Conservation (phyloP, 176 grass and related monocot species). For the Tuctoria greenei region DNA sequence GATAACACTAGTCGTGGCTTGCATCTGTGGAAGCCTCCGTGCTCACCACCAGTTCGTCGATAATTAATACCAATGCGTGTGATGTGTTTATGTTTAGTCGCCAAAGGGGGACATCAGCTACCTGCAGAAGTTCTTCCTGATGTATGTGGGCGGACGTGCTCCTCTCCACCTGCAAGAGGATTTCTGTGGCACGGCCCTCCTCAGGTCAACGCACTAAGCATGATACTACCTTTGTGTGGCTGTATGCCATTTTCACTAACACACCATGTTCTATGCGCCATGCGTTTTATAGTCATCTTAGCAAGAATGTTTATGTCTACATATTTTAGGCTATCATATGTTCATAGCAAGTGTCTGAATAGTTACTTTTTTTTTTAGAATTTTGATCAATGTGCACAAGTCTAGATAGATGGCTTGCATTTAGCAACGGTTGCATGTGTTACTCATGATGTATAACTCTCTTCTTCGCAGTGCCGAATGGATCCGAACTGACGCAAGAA, state of each 20-base stretch:
- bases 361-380: not conserved
- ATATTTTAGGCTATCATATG: not conserved
- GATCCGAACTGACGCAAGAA: constrained; percentile 68
- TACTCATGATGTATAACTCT: constrained; percentile 20
- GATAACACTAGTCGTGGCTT: not conserved
- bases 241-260: not conserved
- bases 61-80: constrained; percentile 31
- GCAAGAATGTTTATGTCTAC: not conserved
- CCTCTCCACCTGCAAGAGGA: constrained; percentile 88
- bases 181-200: constrained; percentile 90
- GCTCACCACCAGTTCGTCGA: constrained; percentile 22
- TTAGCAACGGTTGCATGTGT: not conserved
- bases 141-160: constrained; percentile 71
- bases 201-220: constrained; percentile 56
- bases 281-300: not conserved
- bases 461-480: constrained; percentile 57
- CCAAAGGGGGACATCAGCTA: constrained; percentile 93
- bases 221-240: not conserved
- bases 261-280: not conserved
- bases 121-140: constrained; percentile 85
- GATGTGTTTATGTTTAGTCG: constrained; percentile 41
- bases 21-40: not conserved
- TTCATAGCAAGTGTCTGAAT: not conserved
- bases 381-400: not conserved
- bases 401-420: constrained; percentile 3